Base-by-base conservation (phyloP, 306 rosid species). In the Ceratonia siliqua region DNA sequence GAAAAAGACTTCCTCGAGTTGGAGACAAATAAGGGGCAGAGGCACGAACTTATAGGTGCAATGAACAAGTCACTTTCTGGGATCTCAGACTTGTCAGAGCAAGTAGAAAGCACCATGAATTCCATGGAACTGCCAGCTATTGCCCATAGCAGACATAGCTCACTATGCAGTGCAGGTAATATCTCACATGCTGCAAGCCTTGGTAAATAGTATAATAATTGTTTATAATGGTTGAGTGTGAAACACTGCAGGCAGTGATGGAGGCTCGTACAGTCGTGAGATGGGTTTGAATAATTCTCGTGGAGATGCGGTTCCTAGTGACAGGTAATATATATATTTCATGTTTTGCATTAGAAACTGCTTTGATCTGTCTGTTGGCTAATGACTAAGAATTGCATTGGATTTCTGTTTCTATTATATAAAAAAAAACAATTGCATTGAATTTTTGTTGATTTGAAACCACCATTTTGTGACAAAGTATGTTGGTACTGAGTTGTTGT, bases 121-220 rank as follows among this genome's bases (percentile, higher is more conserved):
- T 18, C 71, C 20, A 68, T 76, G 82, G 94, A 86, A 45, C 78
- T 78, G 73, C 82, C 84, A 43, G 43, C 71, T 73, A 74, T 79
- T 71, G 54, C 88, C 61, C 89, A 89, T 59, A 85, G 91, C 75
- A 86, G 89, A 79, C 89, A 85, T 58, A 89, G 88, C 78, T 89
- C 94, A 55, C 64, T 82, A 70, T 80, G 93, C 78, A 87, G 91
- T 78, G 86, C 89, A 48, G 94, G 94, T 89, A 86, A 69, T 41
- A 4, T 32, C 35, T 49, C 14, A 41, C 41, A 52, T 73, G 24
- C 38, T 38, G 42, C 49, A 21, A 21, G 70, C 36, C 24, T 69
- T 33, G 5, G 13, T 64, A 55, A 24, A 54, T 70, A 1, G 57
- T 64, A 36, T 68, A 9, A 14, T 18, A n/a, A 56, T 64, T n/a